A percentile compares a stretch with the other conserved stretches of the same genome.
Conservation (phyloP, 2,329 filamentous ascomycete species). For the Penicillium italicum region DNA sequence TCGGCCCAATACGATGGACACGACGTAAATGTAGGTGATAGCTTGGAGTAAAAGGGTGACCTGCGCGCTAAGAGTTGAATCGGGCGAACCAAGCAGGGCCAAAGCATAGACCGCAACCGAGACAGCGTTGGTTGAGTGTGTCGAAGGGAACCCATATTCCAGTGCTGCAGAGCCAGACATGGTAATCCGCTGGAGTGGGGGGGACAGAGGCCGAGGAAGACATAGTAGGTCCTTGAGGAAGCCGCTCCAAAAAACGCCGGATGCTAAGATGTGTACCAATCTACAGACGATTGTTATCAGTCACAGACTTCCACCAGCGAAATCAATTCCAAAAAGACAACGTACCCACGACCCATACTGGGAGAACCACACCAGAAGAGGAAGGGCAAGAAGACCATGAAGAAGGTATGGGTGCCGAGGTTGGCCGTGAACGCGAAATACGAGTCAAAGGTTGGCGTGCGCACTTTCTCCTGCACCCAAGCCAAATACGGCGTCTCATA, state of each 20-base stretch:
- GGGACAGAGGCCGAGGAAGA: conserved; percentile 84
- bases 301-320: background rate
- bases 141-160: conserved; percentile 96
- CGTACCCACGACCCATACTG: conserved; percentile 79
- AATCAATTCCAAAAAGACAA: conserved; percentile 19
- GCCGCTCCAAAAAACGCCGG: conserved; percentile 81
- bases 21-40: conserved; percentile 76
- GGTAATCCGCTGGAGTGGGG: conserved; percentile 87
- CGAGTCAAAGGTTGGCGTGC: conserved; percentile 81
- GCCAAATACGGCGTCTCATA: conserved; percentile 96
- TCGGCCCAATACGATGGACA: conserved; percentile 84
- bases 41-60: conserved; percentile 62
- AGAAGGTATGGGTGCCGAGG: conserved; percentile 95
- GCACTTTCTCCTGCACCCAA: conserved; percentile 73
- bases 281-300: conserved; percentile 25
- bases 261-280: conserved; percentile 68
- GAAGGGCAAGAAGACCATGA: conserved; percentile 92
- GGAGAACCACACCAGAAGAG: conserved; percentile 95
- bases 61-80: conserved; percentile 58
- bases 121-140: conserved; percentile 93
- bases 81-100: conserved; percentile 63
- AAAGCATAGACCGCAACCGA: conserved; percentile 86
- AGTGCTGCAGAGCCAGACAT: conserved; percentile 95
- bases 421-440: conserved; percentile 98
- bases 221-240: conserved; percentile 94